These are phyloP conservation scores for Epicoccum nigrum DNA, from an alignment of 2,329 filamentous ascomycete species.

Conservation along the genomic window DNA sequence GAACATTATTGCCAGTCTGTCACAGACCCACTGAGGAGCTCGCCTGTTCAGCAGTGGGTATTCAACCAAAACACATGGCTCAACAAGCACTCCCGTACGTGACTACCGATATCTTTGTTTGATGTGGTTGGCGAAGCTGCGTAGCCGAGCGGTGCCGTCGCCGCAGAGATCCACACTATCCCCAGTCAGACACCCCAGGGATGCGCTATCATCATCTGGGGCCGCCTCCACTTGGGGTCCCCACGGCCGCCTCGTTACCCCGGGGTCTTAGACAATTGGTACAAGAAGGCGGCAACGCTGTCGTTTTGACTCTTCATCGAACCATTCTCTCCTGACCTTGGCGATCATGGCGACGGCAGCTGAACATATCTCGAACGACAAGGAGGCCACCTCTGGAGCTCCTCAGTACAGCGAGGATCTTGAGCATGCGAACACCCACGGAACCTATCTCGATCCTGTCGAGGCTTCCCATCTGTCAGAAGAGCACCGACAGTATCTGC, in stretches of 20 bases:
- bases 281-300: conserved; percentile 19
- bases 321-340: conserved; percentile 5
- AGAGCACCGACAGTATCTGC: conserved; percentile 58
- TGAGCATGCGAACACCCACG: conserved; percentile 35
- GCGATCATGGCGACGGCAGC: conserved; percentile 10
- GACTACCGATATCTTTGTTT: conserved; percentile 17
- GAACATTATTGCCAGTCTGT: conserved; percentile 4
- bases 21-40: conserved; percentile 8
- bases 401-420: conserved; percentile 28
- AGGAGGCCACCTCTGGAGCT: conserved; percentile 3
- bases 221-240: conserved; percentile 27
- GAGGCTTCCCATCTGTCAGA: conserved; percentile 47
- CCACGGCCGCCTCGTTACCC: conserved; percentile 9
- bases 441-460: conserved; percentile 34
- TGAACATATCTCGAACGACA: conserved; percentile 7
- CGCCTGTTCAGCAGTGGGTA: conserved; percentile 7
- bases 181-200: conserved; percentile 19
- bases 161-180: conserved; percentile 17
- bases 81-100: conserved; percentile 4
- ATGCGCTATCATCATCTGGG: conserved; percentile 20
- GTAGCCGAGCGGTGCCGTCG: conserved; percentile 15
- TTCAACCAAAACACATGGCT: conserved; percentile 12
- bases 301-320: conserved; percentile 2
- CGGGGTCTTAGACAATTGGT: conserved; percentile 5
- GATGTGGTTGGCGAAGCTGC: conserved; percentile 8